Evolutionary conservation across 768 basidiomycete species (phyloP).

Genomic region (Boletus rubescentipes): DNA sequence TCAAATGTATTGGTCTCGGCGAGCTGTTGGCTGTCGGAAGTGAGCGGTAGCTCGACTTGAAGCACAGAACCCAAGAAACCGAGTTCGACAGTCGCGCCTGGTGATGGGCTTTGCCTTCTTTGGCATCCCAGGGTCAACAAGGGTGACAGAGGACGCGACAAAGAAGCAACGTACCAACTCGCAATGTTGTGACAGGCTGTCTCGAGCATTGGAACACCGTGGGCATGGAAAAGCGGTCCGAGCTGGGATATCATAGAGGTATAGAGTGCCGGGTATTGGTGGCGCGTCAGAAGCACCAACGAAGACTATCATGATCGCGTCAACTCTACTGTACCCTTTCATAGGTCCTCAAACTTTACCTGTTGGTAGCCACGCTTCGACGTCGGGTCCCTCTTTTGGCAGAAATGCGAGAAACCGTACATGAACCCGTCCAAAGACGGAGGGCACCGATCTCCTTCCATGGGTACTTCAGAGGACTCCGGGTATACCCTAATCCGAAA

Average conservation of each 20-base stretch:
- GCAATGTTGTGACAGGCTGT: slow-evolving; percentile 84
- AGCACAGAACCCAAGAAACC: slow-evolving; percentile 82
- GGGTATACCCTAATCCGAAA: slow-evolving; percentile 73
- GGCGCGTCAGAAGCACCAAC: slow-evolving; percentile 80
- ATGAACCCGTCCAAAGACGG: slow-evolving; percentile 60
- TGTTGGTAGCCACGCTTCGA: slow-evolving; percentile 82
- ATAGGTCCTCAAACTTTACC: slow-evolving; percentile 37
- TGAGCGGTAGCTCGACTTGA: slow-evolving; percentile 67
- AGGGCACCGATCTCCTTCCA: slow-evolving; percentile 33
- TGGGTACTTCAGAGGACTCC: slow-evolving; percentile 17
- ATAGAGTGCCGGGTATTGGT: slow-evolving; percentile 83
- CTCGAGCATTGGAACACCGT: slow-evolving; percentile 81
- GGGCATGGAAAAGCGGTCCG: slow-evolving; percentile 70
- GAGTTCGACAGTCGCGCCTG: slow-evolving; percentile 69
- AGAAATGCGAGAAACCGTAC: slow-evolving; percentile 79
- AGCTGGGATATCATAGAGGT: slow-evolving; percentile 62
- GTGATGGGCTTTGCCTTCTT: slow-evolving; percentile 70
- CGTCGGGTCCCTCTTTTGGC: slow-evolving; percentile 59
- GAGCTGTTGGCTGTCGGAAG: slow-evolving; percentile 71
- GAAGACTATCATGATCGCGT: slow-evolving; percentile 14
- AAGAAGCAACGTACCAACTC: slow-evolving; percentile 59
- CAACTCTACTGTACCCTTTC: background rate
- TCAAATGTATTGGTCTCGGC: slow-evolving; percentile 50
- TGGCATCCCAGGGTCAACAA: slow-evolving; percentile 30
- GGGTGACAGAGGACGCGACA: background rate